Evolutionary conservation across 192 early-diverging fungal genomes (phyloP).

Genomic region (Phlyctochytrium planicorne): DNA sequence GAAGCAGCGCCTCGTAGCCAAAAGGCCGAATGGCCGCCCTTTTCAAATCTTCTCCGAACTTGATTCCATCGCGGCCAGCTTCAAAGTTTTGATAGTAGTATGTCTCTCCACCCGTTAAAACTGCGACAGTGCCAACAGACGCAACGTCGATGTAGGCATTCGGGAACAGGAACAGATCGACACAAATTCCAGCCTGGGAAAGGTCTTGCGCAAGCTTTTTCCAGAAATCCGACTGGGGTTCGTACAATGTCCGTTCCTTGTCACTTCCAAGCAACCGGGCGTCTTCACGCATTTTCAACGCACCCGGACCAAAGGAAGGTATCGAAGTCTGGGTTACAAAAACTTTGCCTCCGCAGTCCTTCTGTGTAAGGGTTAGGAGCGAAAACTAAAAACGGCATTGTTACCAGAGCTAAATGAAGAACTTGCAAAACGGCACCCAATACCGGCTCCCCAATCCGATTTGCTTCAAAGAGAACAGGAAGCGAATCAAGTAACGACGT

Average conservation of each 20-base stretch:
- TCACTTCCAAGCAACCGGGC: constrained; percentile 86
- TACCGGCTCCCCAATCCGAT: constrained; percentile 69
- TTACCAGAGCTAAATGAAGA: constrained; percentile 63
- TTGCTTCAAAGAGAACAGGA: constrained; percentile 80
- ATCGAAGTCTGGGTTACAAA: constrained; percentile 85
- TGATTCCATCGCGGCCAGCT: constrained; percentile 62
- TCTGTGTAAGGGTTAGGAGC: constrained; percentile 52
- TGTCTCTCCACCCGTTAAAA: constrained; percentile 83
- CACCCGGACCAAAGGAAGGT: constrained; percentile 85
- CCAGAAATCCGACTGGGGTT: constrained; percentile 86
- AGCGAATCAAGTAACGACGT: constrained; percentile 78
- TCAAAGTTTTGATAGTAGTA: constrained; percentile 85
- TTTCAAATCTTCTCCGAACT: constrained; percentile 73
- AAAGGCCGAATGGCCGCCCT: constrained; percentile 71
- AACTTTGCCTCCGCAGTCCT: constrained; percentile 80
- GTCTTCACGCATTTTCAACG: constrained; percentile 85
- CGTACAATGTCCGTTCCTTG: constrained; percentile 84
- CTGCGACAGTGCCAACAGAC: constrained; percentile 73
- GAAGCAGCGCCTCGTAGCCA: constrained; percentile 83
- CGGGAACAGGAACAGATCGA: constrained; percentile 93
- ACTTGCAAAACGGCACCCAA: constrained; percentile 82
- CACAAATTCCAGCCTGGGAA: constrained; percentile 76
- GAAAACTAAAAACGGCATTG: constrained; percentile 68
- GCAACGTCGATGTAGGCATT: constrained; percentile 86
- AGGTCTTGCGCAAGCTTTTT: constrained; percentile 78